Base-by-base conservation (phyloP, 768 basidiomycete species). In the Termitomyces titanicus region DNA sequence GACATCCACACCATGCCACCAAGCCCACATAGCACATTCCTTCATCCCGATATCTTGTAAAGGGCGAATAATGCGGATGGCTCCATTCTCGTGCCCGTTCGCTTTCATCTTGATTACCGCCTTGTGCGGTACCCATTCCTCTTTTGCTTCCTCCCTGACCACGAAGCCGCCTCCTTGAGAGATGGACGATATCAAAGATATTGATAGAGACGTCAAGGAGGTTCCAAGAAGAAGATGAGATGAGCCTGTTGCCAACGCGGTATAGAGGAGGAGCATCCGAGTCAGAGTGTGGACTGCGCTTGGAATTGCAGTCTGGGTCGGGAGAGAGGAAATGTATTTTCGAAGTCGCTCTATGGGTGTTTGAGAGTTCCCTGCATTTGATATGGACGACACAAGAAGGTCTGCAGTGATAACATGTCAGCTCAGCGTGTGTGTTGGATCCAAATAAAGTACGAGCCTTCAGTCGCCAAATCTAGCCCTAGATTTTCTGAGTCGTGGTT, bases 171-270 rank as follows among this genome's bases (percentile, higher is more conserved):
- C 83, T 12, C 92, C 92, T 66, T 88, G 86, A 0, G 88, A 78
- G 42, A 93, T 83, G 11, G 80, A 82, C 3, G 88, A 84, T 54
- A 92, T 86, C 20, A 92, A 70, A 20, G 82, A 80, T 31, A 92
- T 79, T 0, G 91, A 89, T 0, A 93, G 73, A 0, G 85, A 83
- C 1, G 92, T 92, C n/a, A 92, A 72, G 2, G 84, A 86, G 13
- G 89, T 87, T 58, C 92, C 92, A 12, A 92, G 77, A 13, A 92
- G 74, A 15, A 93, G 74, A 66, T 93, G 90, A 0, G 91, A 91
- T n/a, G 84, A 84, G 4, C 68, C 66, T 4, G 73, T 78, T 1
- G 78, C 74, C 24, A 72, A 69, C 5, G 91, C 84, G 0, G 86
- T 85, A 61, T 89, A 77, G 17, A 92, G 71, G 24, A 92, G 74